Base-by-base conservation (phyloP, 768 basidiomycete species). In the Trametes cingulata region DNA sequence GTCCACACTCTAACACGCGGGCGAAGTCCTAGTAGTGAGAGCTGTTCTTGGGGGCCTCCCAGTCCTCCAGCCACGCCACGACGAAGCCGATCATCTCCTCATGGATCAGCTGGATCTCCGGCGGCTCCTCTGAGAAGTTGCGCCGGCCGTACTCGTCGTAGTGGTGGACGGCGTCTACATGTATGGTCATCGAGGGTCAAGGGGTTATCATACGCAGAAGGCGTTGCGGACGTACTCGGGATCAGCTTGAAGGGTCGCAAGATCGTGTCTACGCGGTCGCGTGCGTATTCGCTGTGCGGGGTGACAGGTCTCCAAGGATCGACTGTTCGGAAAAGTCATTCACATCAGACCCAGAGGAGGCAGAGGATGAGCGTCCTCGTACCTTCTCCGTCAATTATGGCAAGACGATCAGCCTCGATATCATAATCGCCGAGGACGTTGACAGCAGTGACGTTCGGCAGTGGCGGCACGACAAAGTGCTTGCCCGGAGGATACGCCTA, bases 251-350 rank as follows among this genome's bases (percentile, higher is more conserved):
- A 93, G 0, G 95, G 95, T 39, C 81, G 78, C 36, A 85, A 68
- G 15, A 86, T 73, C 0, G 92, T 93, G 72, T 94, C 92, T 42
- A 78, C 71, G 17, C 94, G 79, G 47, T 84, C 78, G 6, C 74
- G 68, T 2, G 93, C 93, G 50, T 90, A 83, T 50, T 82, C 77
- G 63, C 90, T 90, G 70, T 92, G 92, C 0, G 91, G 91, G 10
- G 91, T 93, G 65, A 85, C 85, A 0, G 93, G 92, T 57, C 88
- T 82, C 94, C 94, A 97, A 15, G 94, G 93, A 74, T 96, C 94
- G 33, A 90, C 91, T 91, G 61, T 2, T 1, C 14, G 1, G 22
- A 6, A 20, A 51, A 22, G 5, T n/a, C 7, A 13, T 22, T 20
- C 43, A 49, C 14, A 2, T 12, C 27, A 17, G 35, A 17, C 2